Evolutionary conservation across 148 eudicot genomes (phyloP).

Genomic region (Silene uniflora): DNA sequence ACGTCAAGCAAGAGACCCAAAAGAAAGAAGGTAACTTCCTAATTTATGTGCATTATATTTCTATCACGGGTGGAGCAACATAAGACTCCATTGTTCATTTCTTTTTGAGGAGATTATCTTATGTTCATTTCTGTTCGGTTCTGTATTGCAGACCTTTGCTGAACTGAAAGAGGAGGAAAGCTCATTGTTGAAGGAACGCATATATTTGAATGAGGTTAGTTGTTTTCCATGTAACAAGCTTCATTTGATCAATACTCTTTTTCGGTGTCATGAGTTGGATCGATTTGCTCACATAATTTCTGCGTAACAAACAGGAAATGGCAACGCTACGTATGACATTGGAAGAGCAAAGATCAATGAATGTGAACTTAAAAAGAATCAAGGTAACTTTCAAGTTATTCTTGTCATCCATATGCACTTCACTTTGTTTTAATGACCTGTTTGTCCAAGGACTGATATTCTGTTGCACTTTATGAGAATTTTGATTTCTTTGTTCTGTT

Average conservation of each 20-base stretch:
- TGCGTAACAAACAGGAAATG: conserved; percentile 37
- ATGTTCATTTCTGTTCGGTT: background rate
- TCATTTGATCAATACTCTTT: background rate
- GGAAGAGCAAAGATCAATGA: conserved; percentile 40
- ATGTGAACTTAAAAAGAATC: conserved; percentile 50
- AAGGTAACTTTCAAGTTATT: conserved; percentile 35
- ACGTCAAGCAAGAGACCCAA: conserved; percentile 42
- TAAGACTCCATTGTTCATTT: background rate
- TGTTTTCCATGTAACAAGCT: background rate
- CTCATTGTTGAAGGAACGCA: conserved; percentile 46
- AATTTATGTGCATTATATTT: background rate
- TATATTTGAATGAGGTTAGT: conserved; percentile 43
- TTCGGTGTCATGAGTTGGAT: background rate
- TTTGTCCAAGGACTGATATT: too few species aligned
- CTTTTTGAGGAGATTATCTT: too few species aligned
- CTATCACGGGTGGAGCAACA: too few species aligned
- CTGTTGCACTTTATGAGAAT: too few species aligned
- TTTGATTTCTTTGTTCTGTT: too few species aligned
- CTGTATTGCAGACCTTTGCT: conserved; percentile 41
- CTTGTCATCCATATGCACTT: too few species aligned
- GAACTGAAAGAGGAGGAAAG: conserved; percentile 62
- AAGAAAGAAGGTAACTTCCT: conserved; percentile 47
- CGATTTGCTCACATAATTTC: conserved; percentile 1
- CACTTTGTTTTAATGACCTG: too few species aligned
- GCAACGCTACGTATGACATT: conserved; percentile 37